These are phyloP conservation scores for Coemansia sp. DNA, from an alignment of 192 early-diverging fungal genomes.

Conservation along the genomic window DNA sequence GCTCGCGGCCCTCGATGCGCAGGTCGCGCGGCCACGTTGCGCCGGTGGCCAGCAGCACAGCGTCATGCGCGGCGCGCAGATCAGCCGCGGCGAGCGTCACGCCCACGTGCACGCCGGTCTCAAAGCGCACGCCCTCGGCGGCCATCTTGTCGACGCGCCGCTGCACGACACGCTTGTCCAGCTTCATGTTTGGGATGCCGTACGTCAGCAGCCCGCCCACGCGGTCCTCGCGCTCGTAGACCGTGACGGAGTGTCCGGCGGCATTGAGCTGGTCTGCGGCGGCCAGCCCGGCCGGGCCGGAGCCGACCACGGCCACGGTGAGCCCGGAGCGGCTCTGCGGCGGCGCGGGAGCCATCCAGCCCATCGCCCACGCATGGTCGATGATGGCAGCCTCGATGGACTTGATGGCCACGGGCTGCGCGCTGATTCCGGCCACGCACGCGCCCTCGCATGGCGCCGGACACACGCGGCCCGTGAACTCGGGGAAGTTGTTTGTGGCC, in stretches of 20 bases:
- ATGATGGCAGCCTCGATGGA: conserved; percentile 97
- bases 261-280: conserved; percentile 98
- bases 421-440: conserved; percentile 94
- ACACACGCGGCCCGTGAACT: conserved; percentile 98
- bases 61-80: conserved; percentile 72
- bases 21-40: conserved; percentile 98
- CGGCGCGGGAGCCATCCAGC: conserved; percentile 92
- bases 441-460: conserved; percentile 98
- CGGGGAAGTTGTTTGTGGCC: conserved; percentile 99
- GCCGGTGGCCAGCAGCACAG: conserved; percentile 85
- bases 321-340: conserved; percentile 79
- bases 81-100: conserved; percentile 70
- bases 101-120: conserved; percentile 86
- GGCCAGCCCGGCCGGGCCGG: conserved; percentile 92
- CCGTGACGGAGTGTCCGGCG: conserved; percentile 91
- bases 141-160: conserved; percentile 91
- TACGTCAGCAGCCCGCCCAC: conserved; percentile 96
- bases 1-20: conserved; percentile 78
- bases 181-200: conserved; percentile 99
- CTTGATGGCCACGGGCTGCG: conserved; percentile 93
- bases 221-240: conserved; percentile 97
- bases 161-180: conserved; percentile 95
- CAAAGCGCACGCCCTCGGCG: conserved; percentile 92
- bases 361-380: conserved; percentile 93
- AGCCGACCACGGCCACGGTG: conserved; percentile 87